Conservation (phyloP, 176 grass and related monocot species). For the Paspalum vaginatum region DNA sequence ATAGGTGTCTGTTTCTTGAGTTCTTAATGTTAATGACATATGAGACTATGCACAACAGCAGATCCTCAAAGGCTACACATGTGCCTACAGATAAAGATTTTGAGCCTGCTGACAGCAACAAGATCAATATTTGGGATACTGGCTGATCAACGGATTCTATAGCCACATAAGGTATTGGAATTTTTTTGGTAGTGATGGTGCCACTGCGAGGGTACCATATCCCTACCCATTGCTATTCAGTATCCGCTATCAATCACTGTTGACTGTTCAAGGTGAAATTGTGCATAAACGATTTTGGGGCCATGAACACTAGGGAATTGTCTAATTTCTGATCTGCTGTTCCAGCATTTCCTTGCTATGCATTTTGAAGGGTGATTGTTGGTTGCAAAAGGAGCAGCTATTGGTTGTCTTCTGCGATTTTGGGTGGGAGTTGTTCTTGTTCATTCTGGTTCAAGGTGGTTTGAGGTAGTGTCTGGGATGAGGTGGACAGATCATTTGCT, state of each 20-base stretch:
- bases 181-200: background rate
- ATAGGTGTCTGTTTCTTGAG: constrained; percentile 64
- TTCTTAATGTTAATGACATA: constrained; percentile 67
- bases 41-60: constrained; percentile 43
- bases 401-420: background rate
- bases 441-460: background rate
- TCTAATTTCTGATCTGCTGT: background rate
- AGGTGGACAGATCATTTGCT: background rate
- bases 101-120: constrained; percentile 32
- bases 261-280: background rate
- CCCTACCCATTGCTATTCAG: background rate
- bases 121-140: constrained; percentile 38
- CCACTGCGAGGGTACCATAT: constrained; percentile 6
- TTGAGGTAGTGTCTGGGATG: background rate
- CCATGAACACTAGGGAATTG: background rate
- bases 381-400: background rate
- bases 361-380: background rate
- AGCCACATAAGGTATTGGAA: constrained; percentile 28
- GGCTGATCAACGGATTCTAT: constrained; percentile 40
- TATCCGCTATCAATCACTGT: background rate
- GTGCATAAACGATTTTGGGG: background rate
- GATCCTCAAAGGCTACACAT: constrained; percentile 37
- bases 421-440: background rate
- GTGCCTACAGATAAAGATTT: constrained; percentile 25
- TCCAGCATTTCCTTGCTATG: background rate